A percentile compares a stretch with the other conserved stretches of the same genome.
phyloP scores from a whole-genome alignment of 73 alveolate species.

The Paramecium sexaurelia region DNA sequence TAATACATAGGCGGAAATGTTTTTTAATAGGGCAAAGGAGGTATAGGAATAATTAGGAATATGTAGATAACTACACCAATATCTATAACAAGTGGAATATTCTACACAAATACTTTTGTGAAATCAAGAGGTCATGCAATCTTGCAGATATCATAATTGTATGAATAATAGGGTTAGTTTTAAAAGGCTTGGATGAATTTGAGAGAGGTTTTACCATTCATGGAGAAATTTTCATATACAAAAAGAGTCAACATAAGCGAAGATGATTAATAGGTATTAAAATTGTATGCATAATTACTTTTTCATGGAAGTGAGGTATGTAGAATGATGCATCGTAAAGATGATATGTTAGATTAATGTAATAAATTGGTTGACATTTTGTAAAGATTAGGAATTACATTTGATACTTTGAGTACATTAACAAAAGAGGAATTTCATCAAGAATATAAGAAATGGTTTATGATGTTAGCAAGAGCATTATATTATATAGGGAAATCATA shows the following conservation, averaged over 20 bases:
- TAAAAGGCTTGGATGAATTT: constrained; percentile 18
- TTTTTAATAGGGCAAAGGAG: constrained; percentile 50
- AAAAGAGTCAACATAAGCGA: constrained; percentile 1
- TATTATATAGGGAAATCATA: constrained; percentile 30
- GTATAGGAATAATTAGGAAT: not conserved
- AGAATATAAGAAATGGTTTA: constrained; percentile 23
- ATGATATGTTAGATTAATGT: constrained; percentile 36
- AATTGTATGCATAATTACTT: not conserved
- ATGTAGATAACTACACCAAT: constrained; percentile 38
- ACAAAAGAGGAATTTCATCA: constrained; percentile 21
- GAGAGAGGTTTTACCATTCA: not conserved
- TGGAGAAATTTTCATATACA: not conserved
- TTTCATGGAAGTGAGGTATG: constrained; percentile 19
- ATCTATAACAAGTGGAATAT: constrained; percentile 20
- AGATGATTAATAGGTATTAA: constrained; percentile 5
- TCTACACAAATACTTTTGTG: not conserved
- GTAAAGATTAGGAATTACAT: constrained; percentile 15
- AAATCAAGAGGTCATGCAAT: constrained; percentile 43
- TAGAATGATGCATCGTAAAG: constrained; percentile 28
- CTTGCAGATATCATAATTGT: not conserved
- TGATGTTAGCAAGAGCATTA: constrained; percentile 49
- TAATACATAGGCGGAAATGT: constrained; percentile 24
- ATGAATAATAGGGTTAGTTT: not conserved
- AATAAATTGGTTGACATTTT: constrained; percentile 33
- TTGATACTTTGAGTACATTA: not conserved